Evolutionary conservation across 140 eudicot species (phyloP).

Genomic region (Bidens hawaiensis): DNA sequence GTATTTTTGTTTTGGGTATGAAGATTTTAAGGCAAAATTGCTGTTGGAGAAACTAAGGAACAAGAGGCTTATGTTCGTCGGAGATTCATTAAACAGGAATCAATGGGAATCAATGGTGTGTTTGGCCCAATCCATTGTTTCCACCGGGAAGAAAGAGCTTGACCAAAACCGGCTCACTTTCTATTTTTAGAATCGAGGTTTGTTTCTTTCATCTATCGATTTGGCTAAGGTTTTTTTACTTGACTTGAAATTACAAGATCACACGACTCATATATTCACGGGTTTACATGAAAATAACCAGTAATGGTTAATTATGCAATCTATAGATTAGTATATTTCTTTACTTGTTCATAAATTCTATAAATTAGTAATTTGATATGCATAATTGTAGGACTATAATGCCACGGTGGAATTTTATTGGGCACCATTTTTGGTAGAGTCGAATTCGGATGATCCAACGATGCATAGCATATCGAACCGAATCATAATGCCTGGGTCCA

Average conservation of each 20-base stretch:
- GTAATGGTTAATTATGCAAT: background rate
- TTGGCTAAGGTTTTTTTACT: background rate
- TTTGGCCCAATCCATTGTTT: constrained; percentile 73
- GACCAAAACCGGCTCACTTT: constrained; percentile 71
- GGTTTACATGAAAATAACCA: background rate
- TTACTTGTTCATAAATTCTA: background rate
- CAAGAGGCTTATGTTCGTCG: constrained; percentile 97
- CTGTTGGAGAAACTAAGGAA: constrained; percentile 81
- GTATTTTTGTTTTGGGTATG: background rate
- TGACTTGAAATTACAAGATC: background rate
- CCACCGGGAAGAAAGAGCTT: constrained; percentile 76
- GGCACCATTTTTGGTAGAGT: constrained; percentile 90
- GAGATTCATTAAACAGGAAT: constrained; percentile 87
- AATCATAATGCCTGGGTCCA: constrained; percentile 74
- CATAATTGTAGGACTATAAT: constrained; percentile 58
- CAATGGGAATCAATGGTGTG: constrained; percentile 99
- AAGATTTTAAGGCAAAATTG: constrained; percentile 64
- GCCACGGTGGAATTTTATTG: constrained; percentile 88
- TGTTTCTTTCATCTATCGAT: background rate
- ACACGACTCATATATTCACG: background rate
- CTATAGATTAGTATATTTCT: too few species aligned
- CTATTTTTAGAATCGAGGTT: constrained; percentile 80
- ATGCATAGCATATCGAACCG: constrained; percentile 70
- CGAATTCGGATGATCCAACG: constrained; percentile 76
- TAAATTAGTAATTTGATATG: background rate